phyloP scores from a whole-genome alignment of 306 rosid species.

The Pyrus bretschneideri region DNA sequence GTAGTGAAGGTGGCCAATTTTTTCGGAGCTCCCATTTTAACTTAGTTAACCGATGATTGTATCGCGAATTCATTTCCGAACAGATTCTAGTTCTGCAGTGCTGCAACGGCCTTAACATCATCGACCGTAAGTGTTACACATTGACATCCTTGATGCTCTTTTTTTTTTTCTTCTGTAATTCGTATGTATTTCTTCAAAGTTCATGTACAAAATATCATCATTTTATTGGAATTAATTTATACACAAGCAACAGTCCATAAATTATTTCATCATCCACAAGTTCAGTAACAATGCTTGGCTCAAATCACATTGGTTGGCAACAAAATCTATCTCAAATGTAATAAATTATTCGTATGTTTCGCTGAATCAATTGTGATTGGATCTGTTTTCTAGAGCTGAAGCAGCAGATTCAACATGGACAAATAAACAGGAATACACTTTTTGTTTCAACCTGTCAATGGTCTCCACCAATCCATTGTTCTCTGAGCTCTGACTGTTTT shows the following conservation, averaged over 20 bases:
- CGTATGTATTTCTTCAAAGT: background rate
- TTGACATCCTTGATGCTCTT: background rate
- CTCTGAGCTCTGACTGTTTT: slow-evolving; percentile 32
- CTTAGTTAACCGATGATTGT: background rate
- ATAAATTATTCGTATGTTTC: slow-evolving; percentile 31
- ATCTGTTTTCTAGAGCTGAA: slow-evolving; percentile 63
- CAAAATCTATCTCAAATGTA: slow-evolving; percentile 8
- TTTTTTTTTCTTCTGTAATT: background rate
- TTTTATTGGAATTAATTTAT: background rate
- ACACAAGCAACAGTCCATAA: slow-evolving; percentile 11
- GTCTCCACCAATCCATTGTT: slow-evolving; percentile 38
- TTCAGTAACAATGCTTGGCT: slow-evolving; percentile 10
- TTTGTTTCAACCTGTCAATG: slow-evolving; percentile 60
- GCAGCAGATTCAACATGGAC: slow-evolving; percentile 76
- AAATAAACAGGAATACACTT: slow-evolving; percentile 69
- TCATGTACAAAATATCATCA: background rate
- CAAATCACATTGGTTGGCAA: slow-evolving; percentile 7
- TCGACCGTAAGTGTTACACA: background rate
- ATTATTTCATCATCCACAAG: slow-evolving; percentile 12
- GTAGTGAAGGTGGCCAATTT: slow-evolving; percentile 10
- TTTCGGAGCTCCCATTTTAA: background rate
- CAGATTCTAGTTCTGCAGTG: background rate
- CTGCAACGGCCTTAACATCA: background rate
- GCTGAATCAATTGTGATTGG: slow-evolving; percentile 30
- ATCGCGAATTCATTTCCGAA: background rate